Base-by-base conservation (phyloP, 768 basidiomycete genomes). In the Auricularia cornea region DNA sequence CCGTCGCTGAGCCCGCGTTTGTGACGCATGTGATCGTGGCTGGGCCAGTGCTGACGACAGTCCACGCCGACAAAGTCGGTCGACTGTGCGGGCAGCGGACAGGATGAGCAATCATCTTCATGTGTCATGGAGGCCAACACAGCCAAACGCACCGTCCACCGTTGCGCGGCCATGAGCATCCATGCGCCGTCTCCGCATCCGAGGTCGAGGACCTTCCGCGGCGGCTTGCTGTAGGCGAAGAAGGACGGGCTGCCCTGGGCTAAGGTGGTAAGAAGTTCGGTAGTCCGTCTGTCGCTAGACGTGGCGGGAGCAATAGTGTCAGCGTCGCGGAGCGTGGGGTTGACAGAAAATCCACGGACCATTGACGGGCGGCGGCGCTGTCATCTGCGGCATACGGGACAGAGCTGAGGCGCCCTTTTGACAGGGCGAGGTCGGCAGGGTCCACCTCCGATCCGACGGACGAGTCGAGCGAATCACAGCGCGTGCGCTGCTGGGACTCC, bases 101-200 rank as follows among this genome's bases (percentile, higher is more conserved):
- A 28, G 11, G 51, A 3, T 30, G 26, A 59, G 33, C 32, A 32
- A 30, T 30, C 38, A 54, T 38, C 8, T 38, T 10, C 35, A 14
- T 38, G 35, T 38, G 40, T 10, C 11, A 11, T 54, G 23, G 32
- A 30, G 26, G 30, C 26, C 6, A 30, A 33, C 16, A 57, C 29
- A 41, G 26, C 52, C 10, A 23, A 8, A 35, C 65, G 11, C 48
- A 68, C 67, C 26, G 78, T 81, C 90, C 90, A 93, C n/a, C 73
- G 69, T 26, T 70, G 75, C 3, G 87, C 83, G 3, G 89, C 85
- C 59, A 85, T 77, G 0, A 83, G 64, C 4, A 85, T 77, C 91
- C 91, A 93, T 59, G 81, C 70, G 0, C 90, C 89, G 57, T 80
- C 67, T 12, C 91, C 90, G 71, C 89, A 92, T 2, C 91, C 91